A percentile compares a stretch with the other conserved stretches of the same genome.
phyloP scores from a whole-genome alignment of 805 yeast species.

The Saturnispora besseyi region DNA sequence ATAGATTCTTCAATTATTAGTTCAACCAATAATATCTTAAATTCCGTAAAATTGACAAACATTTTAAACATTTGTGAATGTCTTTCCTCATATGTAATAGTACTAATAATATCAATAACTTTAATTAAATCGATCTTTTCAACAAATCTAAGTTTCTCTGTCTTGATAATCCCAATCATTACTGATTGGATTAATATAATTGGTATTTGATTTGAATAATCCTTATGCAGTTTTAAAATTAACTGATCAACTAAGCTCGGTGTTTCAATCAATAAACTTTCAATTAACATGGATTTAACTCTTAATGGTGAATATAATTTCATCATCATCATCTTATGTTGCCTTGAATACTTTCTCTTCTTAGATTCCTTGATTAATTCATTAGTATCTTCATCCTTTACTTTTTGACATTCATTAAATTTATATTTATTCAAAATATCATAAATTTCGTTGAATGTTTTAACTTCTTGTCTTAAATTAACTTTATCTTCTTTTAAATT shows the following conservation, averaged over 20 bases:
- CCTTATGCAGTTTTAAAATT: conserved; percentile 13
- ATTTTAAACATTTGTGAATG: conserved; percentile 12
- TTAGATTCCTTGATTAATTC: not conserved
- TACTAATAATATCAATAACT: conserved; percentile 18
- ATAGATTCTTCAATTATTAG: conserved; percentile 17
- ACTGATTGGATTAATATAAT: conserved; percentile 19
- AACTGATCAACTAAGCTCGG: conserved; percentile 14
- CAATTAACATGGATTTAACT: conserved; percentile 16
- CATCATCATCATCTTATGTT: conserved; percentile 12
- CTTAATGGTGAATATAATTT: conserved; percentile 14
- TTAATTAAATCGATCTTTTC: conserved; percentile 17
- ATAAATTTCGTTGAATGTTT: conserved; percentile 12
- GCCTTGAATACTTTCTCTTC: conserved; percentile 1
- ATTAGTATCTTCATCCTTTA: not conserved
- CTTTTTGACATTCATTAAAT: conserved; percentile 1
- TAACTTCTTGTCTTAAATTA: conserved; percentile 6
- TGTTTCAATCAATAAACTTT: conserved; percentile 11
- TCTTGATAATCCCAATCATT: conserved; percentile 18
- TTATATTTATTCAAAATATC: conserved; percentile 8
- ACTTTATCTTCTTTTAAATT: not conserved
- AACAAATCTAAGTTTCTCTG: conserved; percentile 5
- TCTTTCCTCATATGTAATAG: conserved; percentile 14
- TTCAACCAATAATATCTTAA: conserved; percentile 17
- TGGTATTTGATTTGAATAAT: conserved; percentile 21
- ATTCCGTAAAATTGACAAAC: conserved; percentile 12